Percentiles rank a stretch among this genome's conserved stretches.
phyloP scores from a whole-genome alignment of 139 green algal species.

The Tetradesmus lagerheimii region DNA sequence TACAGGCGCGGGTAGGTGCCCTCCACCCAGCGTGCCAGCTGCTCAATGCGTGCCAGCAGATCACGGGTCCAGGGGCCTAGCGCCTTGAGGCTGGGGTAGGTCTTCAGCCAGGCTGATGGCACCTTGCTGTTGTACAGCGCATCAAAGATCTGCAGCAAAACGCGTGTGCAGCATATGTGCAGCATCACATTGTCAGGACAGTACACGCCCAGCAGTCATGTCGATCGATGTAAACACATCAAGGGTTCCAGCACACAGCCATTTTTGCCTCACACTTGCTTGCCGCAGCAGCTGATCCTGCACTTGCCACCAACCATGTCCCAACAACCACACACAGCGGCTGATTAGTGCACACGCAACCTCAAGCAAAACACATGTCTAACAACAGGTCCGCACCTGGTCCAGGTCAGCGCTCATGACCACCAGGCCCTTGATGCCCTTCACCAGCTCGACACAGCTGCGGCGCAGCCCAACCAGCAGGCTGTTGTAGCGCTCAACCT shows the following conservation, averaged over 20 bases:
- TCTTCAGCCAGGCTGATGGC: constrained; percentile 80
- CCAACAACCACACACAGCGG: no score
- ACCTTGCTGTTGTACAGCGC: constrained; percentile 79
- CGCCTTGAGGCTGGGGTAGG: constrained; percentile 87
- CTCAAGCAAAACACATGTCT: no score
- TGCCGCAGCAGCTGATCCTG: no score
- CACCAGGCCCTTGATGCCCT: constrained; percentile 88
- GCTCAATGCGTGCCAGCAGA: constrained; percentile 80
- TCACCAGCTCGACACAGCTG: constrained; percentile 73
- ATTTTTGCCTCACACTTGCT: no score
- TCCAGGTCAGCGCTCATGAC: constrained; percentile 91
- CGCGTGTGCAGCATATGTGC: no score
- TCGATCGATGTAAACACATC: no score
- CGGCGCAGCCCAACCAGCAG: constrained; percentile 74
- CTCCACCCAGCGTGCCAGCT: constrained; percentile 82
- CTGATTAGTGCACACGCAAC: no score
- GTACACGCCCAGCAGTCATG: no score
- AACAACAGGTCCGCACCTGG: constrained; percentile 26
- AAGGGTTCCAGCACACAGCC: no score
- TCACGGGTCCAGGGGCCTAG: constrained; percentile 87
- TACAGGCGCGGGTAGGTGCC: constrained; percentile 84
- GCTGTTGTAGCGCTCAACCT: constrained; percentile 91
- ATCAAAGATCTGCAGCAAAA: constrained; percentile 72
- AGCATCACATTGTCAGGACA: no score
- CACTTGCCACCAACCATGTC: no score